Evolutionary conservation across 2,329 filamentous ascomycete species (phyloP), one percentile per base, ranked within the genome.

Genomic region (Aspergillus felis): DNA sequence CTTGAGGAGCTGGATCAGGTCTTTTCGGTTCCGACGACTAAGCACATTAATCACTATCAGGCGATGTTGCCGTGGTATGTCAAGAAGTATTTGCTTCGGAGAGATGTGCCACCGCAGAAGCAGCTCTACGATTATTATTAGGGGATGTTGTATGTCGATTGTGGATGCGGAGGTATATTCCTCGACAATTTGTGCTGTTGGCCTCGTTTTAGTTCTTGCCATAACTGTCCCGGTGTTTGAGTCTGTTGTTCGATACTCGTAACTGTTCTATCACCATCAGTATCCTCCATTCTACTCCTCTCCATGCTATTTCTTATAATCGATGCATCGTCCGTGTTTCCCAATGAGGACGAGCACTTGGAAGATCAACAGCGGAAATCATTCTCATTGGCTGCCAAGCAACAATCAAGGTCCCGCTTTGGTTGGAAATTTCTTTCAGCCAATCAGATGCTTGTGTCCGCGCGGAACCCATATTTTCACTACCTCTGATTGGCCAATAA

Each of bases 1-100:
- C 66, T 79, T 3, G 77, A 79, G 57, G 77, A 79, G 62, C 65
- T 82, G 42, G 80, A 82, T 53, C 78, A 83, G 60, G 79, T 84
- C 32, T 84, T 84, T 68, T 75, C 74, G 8, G 80, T 84, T 0
- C 75, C 81, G 0, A 82, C 78, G 1, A 67, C 71, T 28, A 73
- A 75, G 46, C 76, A 78, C 57, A 62, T 65, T 27, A 62, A 60
- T 20, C 69, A 71, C 56, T 68, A 69, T 47, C 49, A 57, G 12
- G 60, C 57, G 24, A 71, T 70, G 67, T 14, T 69, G 50, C 68
- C 68, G 29, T 71, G 66, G 64, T 71, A 71, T 53, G 57, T 64
- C 20, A 69, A 61, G 48, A 70, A 69, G 60, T 67, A 66, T 32
- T 56, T 69, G 24, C 46, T 66, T 42, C 53, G 68, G 10, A 55